phyloP scores from a whole-genome alignment of 106 monocot genomes.

The Narthecium ossifragum region DNA sequence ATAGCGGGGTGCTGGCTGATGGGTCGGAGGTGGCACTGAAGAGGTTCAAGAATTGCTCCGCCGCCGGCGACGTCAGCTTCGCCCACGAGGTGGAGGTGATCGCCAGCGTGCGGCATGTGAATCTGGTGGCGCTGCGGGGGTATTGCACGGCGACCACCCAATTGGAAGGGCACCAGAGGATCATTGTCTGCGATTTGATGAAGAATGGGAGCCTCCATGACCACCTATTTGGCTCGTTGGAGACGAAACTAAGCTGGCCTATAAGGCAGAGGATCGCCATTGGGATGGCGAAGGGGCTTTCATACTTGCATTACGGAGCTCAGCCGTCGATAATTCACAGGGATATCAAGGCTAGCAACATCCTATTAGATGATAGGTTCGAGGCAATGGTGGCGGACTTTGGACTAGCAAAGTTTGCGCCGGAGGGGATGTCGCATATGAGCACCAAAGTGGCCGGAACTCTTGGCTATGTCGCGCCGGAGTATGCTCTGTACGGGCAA shows the following conservation, averaged over 20 bases:
- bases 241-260: slow-evolving; percentile 55
- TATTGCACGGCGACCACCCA: slow-evolving; percentile 73
- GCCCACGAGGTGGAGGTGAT: slow-evolving; percentile 90
- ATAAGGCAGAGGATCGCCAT: slow-evolving; percentile 62
- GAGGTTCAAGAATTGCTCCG: slow-evolving; percentile 85
- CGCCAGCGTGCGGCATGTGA: slow-evolving; percentile 82
- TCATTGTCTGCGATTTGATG: slow-evolving; percentile 86
- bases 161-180: slow-evolving; percentile 81
- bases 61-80: slow-evolving; percentile 60
- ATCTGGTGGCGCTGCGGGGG: slow-evolving; percentile 69
- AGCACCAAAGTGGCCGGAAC: slow-evolving; percentile 94
- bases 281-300: slow-evolving; percentile 73
- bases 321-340: slow-evolving; percentile 82
- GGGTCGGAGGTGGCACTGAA: slow-evolving; percentile 55
- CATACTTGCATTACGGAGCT: slow-evolving; percentile 72
- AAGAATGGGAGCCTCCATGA: slow-evolving; percentile 87
- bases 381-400: slow-evolving; percentile 87
- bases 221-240: slow-evolving; percentile 43
- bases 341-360: slow-evolving; percentile 89
- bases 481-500: slow-evolving; percentile 90
- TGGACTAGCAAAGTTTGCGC: slow-evolving; percentile 79
- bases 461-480: slow-evolving; percentile 83
- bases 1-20: slow-evolving; percentile 44
- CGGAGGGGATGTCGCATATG: slow-evolving; percentile 78
- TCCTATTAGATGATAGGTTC: slow-evolving; percentile 64